Evolutionary conservation across 2,329 filamentous ascomycete species (phyloP).

Genomic region (Calonectria naviculata): DNA sequence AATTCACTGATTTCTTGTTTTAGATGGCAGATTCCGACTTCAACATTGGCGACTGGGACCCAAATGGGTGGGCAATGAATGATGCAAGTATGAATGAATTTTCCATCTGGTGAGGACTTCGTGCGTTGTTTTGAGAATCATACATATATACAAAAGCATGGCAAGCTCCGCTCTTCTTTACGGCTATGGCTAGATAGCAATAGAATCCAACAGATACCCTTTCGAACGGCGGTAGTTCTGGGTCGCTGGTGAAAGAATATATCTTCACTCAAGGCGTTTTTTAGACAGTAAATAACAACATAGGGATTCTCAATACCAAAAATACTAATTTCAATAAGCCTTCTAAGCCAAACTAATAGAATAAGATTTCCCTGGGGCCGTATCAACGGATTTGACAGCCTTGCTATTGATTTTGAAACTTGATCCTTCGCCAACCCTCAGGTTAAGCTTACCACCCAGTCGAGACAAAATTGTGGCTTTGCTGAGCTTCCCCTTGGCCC

Average conservation of each 20-base stretch:
- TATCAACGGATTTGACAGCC: not conserved
- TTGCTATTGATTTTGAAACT: not conserved
- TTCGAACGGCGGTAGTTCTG: too few species aligned
- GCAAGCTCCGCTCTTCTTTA: too few species aligned
- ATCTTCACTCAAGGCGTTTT: not conserved
- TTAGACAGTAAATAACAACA: too few species aligned
- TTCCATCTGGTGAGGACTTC: constrained; percentile 12
- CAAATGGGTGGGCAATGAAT: not conserved
- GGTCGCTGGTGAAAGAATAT: too few species aligned
- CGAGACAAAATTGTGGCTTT: not conserved
- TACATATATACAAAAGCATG: too few species aligned
- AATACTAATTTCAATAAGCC: not conserved
- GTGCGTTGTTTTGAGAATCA: too few species aligned
- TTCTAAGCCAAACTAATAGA: not conserved
- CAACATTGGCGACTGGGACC: constrained; percentile 3
- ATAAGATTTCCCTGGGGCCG: not conserved
- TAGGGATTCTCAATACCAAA: not conserved
- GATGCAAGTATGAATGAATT: not conserved
- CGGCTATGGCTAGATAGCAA: too few species aligned
- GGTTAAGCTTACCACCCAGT: not conserved
- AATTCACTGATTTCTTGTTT: not conserved
- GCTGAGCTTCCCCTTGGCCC: not conserved
- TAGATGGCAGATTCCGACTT: constrained; percentile 12
- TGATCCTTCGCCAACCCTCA: not conserved
- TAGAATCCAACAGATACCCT: too few species aligned